Evolutionary conservation across 768 basidiomycete species (phyloP).

Genomic region (Lactifluus subvellereus): DNA sequence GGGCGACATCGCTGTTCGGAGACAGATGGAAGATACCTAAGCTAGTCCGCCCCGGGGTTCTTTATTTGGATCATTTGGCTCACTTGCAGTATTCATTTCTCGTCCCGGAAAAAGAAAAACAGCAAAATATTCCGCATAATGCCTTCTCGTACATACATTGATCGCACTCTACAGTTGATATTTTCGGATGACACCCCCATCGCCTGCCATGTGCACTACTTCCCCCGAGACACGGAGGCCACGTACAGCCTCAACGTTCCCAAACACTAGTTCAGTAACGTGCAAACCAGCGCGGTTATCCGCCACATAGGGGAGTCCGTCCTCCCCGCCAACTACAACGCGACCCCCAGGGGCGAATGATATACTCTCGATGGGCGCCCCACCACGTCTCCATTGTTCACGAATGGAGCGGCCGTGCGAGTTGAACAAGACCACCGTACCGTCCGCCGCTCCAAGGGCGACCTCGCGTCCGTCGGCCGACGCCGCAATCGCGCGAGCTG

Average conservation of each 20-base stretch:
- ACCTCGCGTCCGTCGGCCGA: conserved; percentile 6
- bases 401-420: conserved; percentile 3
- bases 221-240: conserved; percentile 12
- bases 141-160: conserved; percentile 7
- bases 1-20: conserved; percentile 39
- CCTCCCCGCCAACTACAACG: conserved; percentile 22
- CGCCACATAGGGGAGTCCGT: conserved; percentile 23
- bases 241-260: conserved; percentile 23
- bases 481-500: conserved; percentile 16
- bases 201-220: conserved; percentile 19
- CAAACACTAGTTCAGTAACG: conserved; percentile 23
- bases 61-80: not conserved
- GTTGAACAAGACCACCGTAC: conserved; percentile 16
- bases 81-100: not conserved
- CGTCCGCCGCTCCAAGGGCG: conserved; percentile 15
- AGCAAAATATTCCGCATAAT: not conserved
- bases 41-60: not conserved
- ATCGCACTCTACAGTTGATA: conserved; percentile 17
- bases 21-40: not conserved
- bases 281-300: not conserved
- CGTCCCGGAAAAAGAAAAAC: not conserved
- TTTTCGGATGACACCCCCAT: conserved; percentile 19
- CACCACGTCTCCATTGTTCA: conserved; percentile 19
- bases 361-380: conserved; percentile 10
- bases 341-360: conserved; percentile 6